Conservation (phyloP, 1,139 yeast genomes). For the Saccharomyces pastorianus region DNA sequence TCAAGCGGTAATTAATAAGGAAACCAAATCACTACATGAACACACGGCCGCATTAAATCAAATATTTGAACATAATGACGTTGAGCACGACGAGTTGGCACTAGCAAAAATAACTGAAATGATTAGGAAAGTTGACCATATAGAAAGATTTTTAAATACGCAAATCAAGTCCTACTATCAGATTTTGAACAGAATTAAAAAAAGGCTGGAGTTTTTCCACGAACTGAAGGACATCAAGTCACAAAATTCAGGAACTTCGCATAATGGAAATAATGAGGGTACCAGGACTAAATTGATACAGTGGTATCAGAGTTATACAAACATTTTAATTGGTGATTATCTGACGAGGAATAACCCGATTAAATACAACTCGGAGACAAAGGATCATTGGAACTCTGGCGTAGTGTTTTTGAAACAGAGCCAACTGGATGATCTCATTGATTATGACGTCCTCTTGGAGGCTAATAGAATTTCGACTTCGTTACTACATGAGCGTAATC, state of each 20-base stretch:
- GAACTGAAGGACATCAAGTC: conserved; percentile 31
- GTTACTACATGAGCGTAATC: conserved; percentile 37
- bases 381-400: conserved; percentile 36
- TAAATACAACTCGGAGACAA: conserved; percentile 1
- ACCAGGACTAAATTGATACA: conserved; percentile 37
- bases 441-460: conserved; percentile 48
- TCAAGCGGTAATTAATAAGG: conserved; percentile 48
- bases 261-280: conserved; percentile 13
- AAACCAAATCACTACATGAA: conserved; percentile 17
- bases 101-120: conserved; percentile 28
- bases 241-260: neutral
- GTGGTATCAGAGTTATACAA: conserved; percentile 59
- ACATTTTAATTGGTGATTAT: conserved; percentile 51
- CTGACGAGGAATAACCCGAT: conserved; percentile 38
- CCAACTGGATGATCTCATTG: conserved; percentile 42
- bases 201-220: conserved; percentile 39
- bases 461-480: conserved; percentile 45
- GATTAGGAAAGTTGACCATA: conserved; percentile 41
- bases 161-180: conserved; percentile 45
- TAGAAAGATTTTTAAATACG: conserved; percentile 38
- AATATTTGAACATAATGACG: conserved; percentile 34
- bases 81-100: conserved; percentile 27
- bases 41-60: conserved; percentile 40
- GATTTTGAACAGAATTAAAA: conserved; percentile 40
- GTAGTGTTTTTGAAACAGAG: conserved; percentile 37